phyloP scores from a whole-genome alignment of 441 rosid species.

The Erysimum pusillum region DNA sequence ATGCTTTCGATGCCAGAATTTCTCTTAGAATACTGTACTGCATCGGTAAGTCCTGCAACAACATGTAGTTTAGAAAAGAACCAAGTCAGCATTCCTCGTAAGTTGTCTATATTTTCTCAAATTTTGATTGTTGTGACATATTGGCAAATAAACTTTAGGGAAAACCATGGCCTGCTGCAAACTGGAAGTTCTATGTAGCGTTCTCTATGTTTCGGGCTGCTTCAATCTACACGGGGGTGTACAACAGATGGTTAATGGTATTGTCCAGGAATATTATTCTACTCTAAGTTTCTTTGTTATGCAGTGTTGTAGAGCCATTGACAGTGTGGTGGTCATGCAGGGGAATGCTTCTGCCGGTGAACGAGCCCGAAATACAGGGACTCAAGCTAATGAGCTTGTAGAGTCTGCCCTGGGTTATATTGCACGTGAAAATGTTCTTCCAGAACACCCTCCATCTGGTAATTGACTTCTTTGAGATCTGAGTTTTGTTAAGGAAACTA shows the following conservation, averaged over 20 bases:
- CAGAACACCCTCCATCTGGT: constrained; percentile 80
- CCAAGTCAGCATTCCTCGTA: background rate
- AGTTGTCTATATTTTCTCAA: background rate
- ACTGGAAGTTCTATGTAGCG: constrained; percentile 92
- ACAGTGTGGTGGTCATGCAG: constrained; percentile 53
- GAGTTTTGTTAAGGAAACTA: constrained; percentile 12
- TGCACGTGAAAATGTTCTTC: constrained; percentile 68
- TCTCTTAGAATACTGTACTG: constrained; percentile 82
- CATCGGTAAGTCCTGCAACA: constrained; percentile 63
- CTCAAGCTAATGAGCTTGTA: constrained; percentile 66
- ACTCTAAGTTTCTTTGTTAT: constrained; percentile 9
- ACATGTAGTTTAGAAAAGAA: constrained; percentile 22
- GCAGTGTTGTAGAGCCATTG: constrained; percentile 6
- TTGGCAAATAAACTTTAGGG: constrained; percentile 59
- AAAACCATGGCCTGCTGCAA: constrained; percentile 84
- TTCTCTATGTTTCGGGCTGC: constrained; percentile 91
- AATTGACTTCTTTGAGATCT: constrained; percentile 29
- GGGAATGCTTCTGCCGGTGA: constrained; percentile 97
- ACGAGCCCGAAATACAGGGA: constrained; percentile 73
- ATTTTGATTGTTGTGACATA: constrained; percentile 1
- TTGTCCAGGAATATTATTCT: constrained; percentile 4
- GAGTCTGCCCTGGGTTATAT: constrained; percentile 72
- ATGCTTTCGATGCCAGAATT: constrained; percentile 81
- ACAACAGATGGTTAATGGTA: constrained; percentile 94
- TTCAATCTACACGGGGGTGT: constrained; percentile 79